These are phyloP conservation scores for Suillus clintonianus DNA, from an alignment of 768 basidiomycete species.

Conservation along the genomic window DNA sequence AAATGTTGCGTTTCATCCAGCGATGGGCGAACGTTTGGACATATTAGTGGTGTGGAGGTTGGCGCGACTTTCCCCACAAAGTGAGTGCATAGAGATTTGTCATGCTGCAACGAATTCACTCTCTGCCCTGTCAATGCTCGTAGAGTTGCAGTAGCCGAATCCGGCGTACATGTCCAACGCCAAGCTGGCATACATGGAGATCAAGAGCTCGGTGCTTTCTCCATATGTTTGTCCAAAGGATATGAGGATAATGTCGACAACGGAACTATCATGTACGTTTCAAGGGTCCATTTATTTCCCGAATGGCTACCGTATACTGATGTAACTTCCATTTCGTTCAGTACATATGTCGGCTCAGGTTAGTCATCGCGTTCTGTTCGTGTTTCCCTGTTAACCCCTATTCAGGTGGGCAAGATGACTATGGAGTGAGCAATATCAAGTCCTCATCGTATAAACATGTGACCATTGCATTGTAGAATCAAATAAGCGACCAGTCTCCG, in stretches of 20 bases:
- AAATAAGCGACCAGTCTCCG: constrained; percentile 25
- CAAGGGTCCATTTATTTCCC: background rate
- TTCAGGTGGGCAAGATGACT: constrained; percentile 24
- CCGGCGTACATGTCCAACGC: constrained; percentile 35
- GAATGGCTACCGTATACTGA: background rate
- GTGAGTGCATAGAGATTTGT: constrained; percentile 10
- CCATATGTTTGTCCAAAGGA: constrained; percentile 42
- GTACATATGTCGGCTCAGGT: constrained; percentile 37
- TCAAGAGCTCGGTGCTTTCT: constrained; percentile 35
- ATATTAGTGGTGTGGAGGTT: constrained; percentile 27
- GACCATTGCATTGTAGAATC: constrained; percentile 16
- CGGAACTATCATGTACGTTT: constrained; percentile 39
- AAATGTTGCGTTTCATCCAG: constrained; percentile 9
- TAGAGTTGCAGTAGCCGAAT: constrained; percentile 22
- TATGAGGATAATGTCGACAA: constrained; percentile 44
- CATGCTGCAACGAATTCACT: background rate
- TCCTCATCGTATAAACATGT: background rate
- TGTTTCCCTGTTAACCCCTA: background rate
- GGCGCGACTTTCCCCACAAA: constrained; percentile 21
- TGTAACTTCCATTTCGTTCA: constrained; percentile 11
- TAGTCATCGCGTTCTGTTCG: background rate
- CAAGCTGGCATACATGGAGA: constrained; percentile 44
- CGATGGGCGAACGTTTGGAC: constrained; percentile 22
- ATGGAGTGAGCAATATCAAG: constrained; percentile 10
- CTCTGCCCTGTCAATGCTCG: background rate